phyloP scores from a whole-genome alignment of 2,329 filamentous ascomycete species.

The Monosporascus sp. region DNA sequence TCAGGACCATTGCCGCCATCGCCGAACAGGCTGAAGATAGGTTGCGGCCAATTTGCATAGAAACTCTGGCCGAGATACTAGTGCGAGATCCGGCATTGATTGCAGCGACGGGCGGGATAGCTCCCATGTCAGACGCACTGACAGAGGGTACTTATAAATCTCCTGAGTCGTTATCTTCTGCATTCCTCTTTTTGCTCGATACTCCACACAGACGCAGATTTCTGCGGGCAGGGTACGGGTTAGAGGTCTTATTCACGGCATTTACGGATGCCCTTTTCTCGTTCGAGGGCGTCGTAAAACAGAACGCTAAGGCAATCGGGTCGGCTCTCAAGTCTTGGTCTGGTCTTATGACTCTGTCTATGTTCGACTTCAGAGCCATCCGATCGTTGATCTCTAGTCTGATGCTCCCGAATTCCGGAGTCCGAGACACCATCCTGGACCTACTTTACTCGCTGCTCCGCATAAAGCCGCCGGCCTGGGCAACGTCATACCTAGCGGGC shows the following conservation, averaged over 20 bases:
- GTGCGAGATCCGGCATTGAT: slow-evolving; percentile 79
- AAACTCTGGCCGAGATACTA: slow-evolving; percentile 89
- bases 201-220: slow-evolving; percentile 74
- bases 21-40: slow-evolving; percentile 84
- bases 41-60: slow-evolving; percentile 81
- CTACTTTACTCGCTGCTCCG: slow-evolving; percentile 74
- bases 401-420: slow-evolving; percentile 48
- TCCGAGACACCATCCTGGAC: slow-evolving; percentile 78
- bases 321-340: slow-evolving; percentile 90
- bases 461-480: slow-evolving; percentile 93
- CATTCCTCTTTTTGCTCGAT: slow-evolving; percentile 88
- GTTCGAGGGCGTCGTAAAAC: slow-evolving; percentile 63
- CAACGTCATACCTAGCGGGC: slow-evolving; percentile 89
- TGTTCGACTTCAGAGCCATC: slow-evolving; percentile 82
- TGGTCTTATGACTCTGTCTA: slow-evolving; percentile 79
- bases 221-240: slow-evolving; percentile 80
- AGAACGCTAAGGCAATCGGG: slow-evolving; percentile 89
- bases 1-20: slow-evolving; percentile 84
- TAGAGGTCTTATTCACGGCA: slow-evolving; percentile 83
- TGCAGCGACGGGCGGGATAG: slow-evolving; percentile 77
- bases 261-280: slow-evolving; percentile 77
- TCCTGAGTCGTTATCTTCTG: slow-evolving; percentile 79
- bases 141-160: slow-evolving; percentile 89
- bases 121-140: slow-evolving; percentile 84
- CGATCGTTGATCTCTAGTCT: slow-evolving; percentile 69